Conservation (phyloP, 1,139 yeast species). For the Saccharomyces hybrid region DNA sequence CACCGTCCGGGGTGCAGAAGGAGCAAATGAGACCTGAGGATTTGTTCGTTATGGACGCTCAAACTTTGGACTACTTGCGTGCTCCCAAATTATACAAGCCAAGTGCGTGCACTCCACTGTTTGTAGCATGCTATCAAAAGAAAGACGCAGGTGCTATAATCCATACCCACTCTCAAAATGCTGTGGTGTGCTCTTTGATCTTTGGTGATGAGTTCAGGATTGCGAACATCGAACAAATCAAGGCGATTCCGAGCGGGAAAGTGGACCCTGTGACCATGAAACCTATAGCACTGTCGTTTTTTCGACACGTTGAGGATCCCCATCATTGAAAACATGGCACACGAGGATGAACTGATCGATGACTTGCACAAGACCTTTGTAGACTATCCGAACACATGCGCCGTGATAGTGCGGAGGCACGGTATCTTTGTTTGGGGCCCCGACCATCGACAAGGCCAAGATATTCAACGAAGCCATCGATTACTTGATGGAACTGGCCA, state of each 20-base stretch:
- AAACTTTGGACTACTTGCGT: conserved; percentile 40
- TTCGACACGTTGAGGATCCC: conserved; percentile 76
- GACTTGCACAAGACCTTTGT: conserved; percentile 55
- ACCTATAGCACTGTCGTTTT: conserved; percentile 44
- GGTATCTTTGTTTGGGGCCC: conserved; percentile 97
- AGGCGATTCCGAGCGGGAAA: conserved; percentile 71
- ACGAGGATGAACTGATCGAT: conserved; percentile 77
- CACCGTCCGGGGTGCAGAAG: conserved; percentile 94
- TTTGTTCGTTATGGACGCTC: conserved; percentile 65
- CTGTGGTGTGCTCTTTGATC: conserved; percentile 72
- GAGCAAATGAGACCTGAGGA: conserved; percentile 78
- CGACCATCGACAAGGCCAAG: conserved; percentile 85
- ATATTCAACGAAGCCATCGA: conserved; percentile 89
- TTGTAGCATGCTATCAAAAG: conserved; percentile 64
- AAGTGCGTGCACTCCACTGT: conserved; percentile 87
- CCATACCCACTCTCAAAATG: conserved; percentile 87
- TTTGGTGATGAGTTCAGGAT: conserved; percentile 68
- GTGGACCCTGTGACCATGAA: conserved; percentile 37
- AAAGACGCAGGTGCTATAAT: conserved; percentile 87
- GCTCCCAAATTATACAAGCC: conserved; percentile 68
- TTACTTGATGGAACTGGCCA: conserved; percentile 75
- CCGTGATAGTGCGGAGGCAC: conserved; percentile 85
- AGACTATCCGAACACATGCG: conserved; percentile 64
- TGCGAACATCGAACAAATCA: conserved; percentile 81
- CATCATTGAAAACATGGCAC: conserved; percentile 83